phyloP scores from a whole-genome alignment of 1,284 basidiomycete species.

The Gomphus bonarii region DNA sequence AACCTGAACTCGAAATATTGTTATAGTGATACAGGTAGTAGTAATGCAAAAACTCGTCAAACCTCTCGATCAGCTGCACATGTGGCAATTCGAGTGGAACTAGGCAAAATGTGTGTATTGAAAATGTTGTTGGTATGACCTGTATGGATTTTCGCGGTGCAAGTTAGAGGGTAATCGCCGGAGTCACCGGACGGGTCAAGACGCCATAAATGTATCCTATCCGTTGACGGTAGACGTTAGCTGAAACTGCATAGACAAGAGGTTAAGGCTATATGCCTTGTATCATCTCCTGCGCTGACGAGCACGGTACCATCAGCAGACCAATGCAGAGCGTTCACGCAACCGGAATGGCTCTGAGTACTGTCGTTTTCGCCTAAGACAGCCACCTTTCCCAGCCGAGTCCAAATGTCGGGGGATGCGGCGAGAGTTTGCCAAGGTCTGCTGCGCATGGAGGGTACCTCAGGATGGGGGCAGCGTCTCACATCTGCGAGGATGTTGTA shows the following conservation, averaged over 20 bases:
- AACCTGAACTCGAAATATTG: conserved; percentile 72
- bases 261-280: conserved; percentile 38
- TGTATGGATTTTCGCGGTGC: conserved; percentile 55
- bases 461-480: neutral
- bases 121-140: conserved; percentile 87
- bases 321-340: conserved; percentile 75
- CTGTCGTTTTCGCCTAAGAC: conserved; percentile 47
- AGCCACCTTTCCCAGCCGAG: conserved; percentile 39
- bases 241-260: conserved; percentile 5
- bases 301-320: conserved; percentile 63
- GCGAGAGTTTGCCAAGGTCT: conserved; percentile 3
- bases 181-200: conserved; percentile 30
- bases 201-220: conserved; percentile 61
- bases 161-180: conserved; percentile 49
- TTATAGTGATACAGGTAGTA: conserved; percentile 43
- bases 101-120: conserved; percentile 73
- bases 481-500: neutral
- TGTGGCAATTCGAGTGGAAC: conserved; percentile 53
- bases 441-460: neutral
- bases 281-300: conserved; percentile 77
- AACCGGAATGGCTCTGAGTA: conserved; percentile 54
- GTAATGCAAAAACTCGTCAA: conserved; percentile 3
- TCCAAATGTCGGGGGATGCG: conserved; percentile 4
- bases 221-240: conserved; percentile 17
- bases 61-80: conserved; percentile 12